A percentile compares a stretch with the other conserved stretches of the same genome.
These are phyloP conservation scores for Fennellomyces sp. DNA, from an alignment of 371 early-diverging fungal species.

Conservation along the genomic window DNA sequence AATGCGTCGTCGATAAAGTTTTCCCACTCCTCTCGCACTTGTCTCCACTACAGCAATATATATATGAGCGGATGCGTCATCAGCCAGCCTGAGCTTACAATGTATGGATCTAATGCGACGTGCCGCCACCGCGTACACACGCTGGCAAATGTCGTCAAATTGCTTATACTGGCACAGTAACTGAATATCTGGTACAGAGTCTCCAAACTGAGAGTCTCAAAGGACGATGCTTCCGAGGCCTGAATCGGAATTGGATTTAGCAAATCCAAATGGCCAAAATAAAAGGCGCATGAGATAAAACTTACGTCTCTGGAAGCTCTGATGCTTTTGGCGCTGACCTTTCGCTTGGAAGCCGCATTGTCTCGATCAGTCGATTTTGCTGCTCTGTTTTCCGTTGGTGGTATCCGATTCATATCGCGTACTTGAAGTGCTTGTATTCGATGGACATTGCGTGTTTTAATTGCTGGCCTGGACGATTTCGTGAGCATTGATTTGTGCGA, in stretches of 20 bases:
- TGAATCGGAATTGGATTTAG: neutral
- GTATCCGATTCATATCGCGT: neutral
- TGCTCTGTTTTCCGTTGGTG: neutral
- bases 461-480: neutral
- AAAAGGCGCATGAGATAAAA: neutral
- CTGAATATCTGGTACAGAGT: constrained; percentile 14
- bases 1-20: no score
- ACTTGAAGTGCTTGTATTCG: neutral
- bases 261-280: neutral
- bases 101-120: neutral
- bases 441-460: neutral
- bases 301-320: neutral
- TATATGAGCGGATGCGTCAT: no score
- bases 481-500: no score
- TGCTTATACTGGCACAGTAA: constrained; percentile 1
- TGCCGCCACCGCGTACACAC: constrained; percentile 20
- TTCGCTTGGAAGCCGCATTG: neutral
- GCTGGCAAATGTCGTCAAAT: neutral
- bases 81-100: no score
- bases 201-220: constrained; percentile 3
- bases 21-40: no score
- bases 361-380: neutral
- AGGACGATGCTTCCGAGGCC: neutral
- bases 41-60: no score
- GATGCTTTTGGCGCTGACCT: neutral